Conservation (phyloP, 164 flowering plant species). For the Stephania japonica region DNA sequence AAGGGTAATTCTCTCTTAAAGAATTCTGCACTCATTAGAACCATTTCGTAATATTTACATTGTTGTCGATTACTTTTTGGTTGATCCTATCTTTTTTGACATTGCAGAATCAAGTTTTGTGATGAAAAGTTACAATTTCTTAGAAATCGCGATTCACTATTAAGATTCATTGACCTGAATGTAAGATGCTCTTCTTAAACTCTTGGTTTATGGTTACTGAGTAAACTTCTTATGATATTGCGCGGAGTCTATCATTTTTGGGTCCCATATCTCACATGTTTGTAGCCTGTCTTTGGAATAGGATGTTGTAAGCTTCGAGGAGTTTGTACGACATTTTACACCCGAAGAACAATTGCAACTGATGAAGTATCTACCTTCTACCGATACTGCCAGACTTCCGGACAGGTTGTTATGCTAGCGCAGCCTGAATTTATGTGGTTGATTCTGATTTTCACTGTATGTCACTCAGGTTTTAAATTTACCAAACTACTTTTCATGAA, state of each 20-base stretch:
- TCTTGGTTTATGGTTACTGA: background rate
- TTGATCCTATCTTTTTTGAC: slow-evolving; percentile 7
- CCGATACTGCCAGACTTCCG: slow-evolving; percentile 45
- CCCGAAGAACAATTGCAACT: slow-evolving; percentile 63
- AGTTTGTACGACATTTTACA: slow-evolving; percentile 52
- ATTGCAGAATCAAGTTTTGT: slow-evolving; percentile 55
- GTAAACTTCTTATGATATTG: background rate
- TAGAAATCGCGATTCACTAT: slow-evolving; percentile 47
- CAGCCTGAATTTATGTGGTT: background rate
- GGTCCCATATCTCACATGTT: slow-evolving; percentile 18
- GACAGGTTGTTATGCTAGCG: slow-evolving; percentile 41
- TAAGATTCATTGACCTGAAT: slow-evolving; percentile 53
- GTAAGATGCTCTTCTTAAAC: slow-evolving; percentile 35
- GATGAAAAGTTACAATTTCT: slow-evolving; percentile 41
- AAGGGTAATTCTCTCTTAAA: slow-evolving; percentile 36
- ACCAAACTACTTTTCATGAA: slow-evolving; percentile 9
- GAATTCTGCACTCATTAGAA: background rate
- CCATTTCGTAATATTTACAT: background rate
- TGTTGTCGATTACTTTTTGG: background rate
- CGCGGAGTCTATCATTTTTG: slow-evolving; percentile 4
- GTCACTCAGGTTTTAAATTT: background rate
- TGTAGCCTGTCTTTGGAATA: slow-evolving; percentile 30
- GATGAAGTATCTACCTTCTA: slow-evolving; percentile 62
- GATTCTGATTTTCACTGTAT: background rate
- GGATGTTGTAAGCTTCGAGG: slow-evolving; percentile 70